phyloP scores from a whole-genome alignment of 345 rosid genomes.

The Rubroshorea leprosula region DNA sequence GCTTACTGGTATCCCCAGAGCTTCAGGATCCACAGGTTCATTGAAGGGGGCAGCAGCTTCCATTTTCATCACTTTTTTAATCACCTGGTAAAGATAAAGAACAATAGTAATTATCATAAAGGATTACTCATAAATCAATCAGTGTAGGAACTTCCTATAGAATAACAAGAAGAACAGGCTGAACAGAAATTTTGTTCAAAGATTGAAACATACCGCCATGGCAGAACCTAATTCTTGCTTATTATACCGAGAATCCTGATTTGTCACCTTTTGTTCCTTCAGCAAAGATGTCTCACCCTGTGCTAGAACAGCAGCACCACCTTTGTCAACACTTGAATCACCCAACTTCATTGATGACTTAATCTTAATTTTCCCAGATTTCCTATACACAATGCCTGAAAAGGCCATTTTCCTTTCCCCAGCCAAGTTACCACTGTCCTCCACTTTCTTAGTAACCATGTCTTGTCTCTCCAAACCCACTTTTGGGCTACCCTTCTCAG shows the following conservation, averaged over 20 bases:
- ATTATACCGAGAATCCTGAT: constrained; percentile 30
- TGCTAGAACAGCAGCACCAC: constrained; percentile 17
- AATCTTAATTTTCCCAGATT: constrained; percentile 73
- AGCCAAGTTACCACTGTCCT: constrained; percentile 50
- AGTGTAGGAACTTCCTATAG: not conserved
- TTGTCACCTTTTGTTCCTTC: constrained; percentile 39
- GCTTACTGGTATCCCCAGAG: constrained; percentile 96
- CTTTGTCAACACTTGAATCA: constrained; percentile 37
- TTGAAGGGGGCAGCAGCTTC: constrained; percentile 96
- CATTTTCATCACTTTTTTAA: constrained; percentile 97
- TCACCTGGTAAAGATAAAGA: constrained; percentile 38
- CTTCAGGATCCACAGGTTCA: constrained; percentile 86
- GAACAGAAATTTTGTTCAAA: not conserved
- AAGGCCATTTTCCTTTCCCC: constrained; percentile 39
- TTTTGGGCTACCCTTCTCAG: constrained; percentile 51
- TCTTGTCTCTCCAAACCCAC: constrained; percentile 41
- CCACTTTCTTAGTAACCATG: constrained; percentile 42
- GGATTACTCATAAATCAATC: not conserved
- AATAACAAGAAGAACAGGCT: not conserved
- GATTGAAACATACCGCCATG: constrained; percentile 39
- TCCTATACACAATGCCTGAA: constrained; percentile 48
- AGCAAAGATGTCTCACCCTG: constrained; percentile 26
- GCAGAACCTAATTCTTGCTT: constrained; percentile 75
- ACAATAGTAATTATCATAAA: not conserved
- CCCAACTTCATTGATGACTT: constrained; percentile 46